Evolutionary conservation across 192 early-diverging fungal genomes (phyloP).

Genomic region (Entrophospora sp.): DNA sequence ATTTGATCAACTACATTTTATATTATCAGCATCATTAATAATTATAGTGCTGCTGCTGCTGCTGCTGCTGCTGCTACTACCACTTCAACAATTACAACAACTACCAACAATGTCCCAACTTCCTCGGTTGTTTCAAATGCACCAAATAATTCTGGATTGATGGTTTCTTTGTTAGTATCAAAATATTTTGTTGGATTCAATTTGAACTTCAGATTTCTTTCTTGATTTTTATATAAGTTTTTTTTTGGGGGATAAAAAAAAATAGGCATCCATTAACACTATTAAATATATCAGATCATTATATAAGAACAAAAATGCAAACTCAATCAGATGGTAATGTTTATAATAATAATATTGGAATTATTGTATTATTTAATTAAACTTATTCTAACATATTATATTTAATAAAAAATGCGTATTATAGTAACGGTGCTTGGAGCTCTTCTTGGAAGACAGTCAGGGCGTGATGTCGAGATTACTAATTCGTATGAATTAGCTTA

Average conservation of each 20-base stretch:
- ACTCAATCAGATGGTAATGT: no score
- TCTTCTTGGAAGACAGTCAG: constrained; percentile 62
- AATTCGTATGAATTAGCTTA: constrained; percentile 75
- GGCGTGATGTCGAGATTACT: constrained; percentile 76
- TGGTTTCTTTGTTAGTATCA: constrained; percentile 36
- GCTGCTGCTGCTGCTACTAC: no score
- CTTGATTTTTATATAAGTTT: constrained; percentile 36
- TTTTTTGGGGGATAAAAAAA: constrained; percentile 28
- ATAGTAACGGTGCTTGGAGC: constrained; percentile 79
- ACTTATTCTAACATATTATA: no score
- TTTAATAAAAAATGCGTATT: no score
- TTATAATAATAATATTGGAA: no score
- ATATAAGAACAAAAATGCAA: constrained; percentile 63
- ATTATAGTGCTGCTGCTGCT: no score
- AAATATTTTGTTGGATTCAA: neutral
- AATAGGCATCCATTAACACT: constrained; percentile 85
- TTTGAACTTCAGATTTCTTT: constrained; percentile 27
- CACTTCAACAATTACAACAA: no score
- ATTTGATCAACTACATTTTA: no score
- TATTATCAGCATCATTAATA: no score
- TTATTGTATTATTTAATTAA: no score
- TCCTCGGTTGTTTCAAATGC: constrained; percentile 41
- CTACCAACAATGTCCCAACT: no score
- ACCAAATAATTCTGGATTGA: constrained; percentile 47
- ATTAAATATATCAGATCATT: constrained; percentile 83